Base-by-base conservation (phyloP, 805 yeast species). In the Kregervanrija fluxuum region DNA sequence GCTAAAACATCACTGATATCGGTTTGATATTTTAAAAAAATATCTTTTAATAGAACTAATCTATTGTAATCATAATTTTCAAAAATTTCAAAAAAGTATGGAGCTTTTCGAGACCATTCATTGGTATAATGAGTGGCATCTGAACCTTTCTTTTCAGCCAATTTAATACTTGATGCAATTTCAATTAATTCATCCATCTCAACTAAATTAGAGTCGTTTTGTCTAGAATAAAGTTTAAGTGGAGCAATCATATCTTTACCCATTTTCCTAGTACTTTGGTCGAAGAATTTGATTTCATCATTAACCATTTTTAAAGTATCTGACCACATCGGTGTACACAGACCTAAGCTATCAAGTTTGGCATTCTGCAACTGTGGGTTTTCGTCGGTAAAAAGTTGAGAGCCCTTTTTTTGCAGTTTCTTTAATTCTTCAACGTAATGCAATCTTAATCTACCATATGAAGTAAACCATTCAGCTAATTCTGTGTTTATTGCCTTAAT, bases 31-130 rank as follows among this genome's bases (percentile, higher is more conserved):
- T 79, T 79, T 41, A 81, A 68, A 45, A 90, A 70, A 44, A 81
- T 73, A 43, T 80, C 80, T 57, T 86, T 82, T 48, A 87, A 67
- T 46, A 79, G 72, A 48, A 65, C 70, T 62, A 77, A 71, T 65
- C 86, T 79, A 62, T 67, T 67, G 55, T 67, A 72, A 60, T 88
- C 95, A 53, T 82, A 79, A 49, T 70, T 71, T 57, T 87, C 93
- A 59, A 88, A 82, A 51, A 78, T 77, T 53, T 81, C 82, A 57
- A 85, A 83, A 37, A 84, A 77, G 44, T 74, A 78, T 2, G 95
- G 91, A 2, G 93, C 91, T 59, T 81, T 80, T 43, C 76, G 68
- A 49, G 80, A 81, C 96, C 96, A 88, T 54, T 77, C 74, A 33
- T 69, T 69, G 43, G 74, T 79, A 31, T 78, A 73, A 40, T 64